These are phyloP conservation scores for Carex scoparia DNA, from an alignment of 176 grass and related monocot genomes.

Conservation along the genomic window DNA sequence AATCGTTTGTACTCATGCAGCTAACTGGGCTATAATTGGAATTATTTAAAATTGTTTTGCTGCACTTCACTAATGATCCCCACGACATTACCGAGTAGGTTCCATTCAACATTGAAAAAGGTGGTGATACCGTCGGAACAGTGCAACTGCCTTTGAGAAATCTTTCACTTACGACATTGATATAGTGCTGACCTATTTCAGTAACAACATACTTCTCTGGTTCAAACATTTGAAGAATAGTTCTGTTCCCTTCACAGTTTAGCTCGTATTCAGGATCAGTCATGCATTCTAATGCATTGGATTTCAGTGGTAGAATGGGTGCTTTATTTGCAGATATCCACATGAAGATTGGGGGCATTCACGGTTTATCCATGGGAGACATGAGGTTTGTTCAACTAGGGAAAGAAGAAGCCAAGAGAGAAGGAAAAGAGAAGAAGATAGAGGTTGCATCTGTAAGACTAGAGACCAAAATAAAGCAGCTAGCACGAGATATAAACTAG, in stretches of 20 bases:
- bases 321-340: background rate
- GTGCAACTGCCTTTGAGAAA: background rate
- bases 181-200: background rate
- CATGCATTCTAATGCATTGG: background rate
- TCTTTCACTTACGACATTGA: background rate
- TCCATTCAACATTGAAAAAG: background rate
- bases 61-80: constrained; percentile 32
- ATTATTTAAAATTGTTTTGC: background rate
- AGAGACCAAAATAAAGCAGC: background rate
- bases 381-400: background rate
- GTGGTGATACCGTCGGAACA: background rate
- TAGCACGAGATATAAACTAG: background rate
- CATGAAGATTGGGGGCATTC: background rate
- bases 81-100: background rate
- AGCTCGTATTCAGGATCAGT: background rate
- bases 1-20: constrained; percentile 15
- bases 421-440: background rate
- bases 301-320: constrained; percentile 10
- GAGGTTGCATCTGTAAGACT: background rate
- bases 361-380: background rate
- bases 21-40: background rate
- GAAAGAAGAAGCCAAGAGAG: constrained; percentile 2
- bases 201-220: background rate
- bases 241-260: background rate
- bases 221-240: background rate